These are phyloP conservation scores for Phytophthora multivora DNA, from an alignment of 352 stramenopile species.

Conservation along the genomic window DNA sequence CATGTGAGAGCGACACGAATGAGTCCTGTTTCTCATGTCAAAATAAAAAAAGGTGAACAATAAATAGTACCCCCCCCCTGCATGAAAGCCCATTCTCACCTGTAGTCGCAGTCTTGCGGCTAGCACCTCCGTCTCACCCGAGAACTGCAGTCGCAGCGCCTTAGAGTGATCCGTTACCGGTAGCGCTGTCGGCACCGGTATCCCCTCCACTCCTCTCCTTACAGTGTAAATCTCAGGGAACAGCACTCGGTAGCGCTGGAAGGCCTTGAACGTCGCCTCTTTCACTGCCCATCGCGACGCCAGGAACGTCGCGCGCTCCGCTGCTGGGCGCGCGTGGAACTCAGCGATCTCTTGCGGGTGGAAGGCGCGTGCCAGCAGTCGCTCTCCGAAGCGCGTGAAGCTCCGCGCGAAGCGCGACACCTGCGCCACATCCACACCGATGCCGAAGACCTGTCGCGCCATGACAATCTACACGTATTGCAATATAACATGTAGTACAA, in stretches of 20 bases:
- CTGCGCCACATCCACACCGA: constrained; percentile 77
- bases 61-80: background rate
- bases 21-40: constrained; percentile 49
- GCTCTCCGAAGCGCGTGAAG: constrained; percentile 62
- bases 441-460: constrained; percentile 51
- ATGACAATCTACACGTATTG: background rate
- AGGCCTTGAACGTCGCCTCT: constrained; percentile 85
- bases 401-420: constrained; percentile 59
- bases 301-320: constrained; percentile 57
- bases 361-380: constrained; percentile 64
- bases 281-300: constrained; percentile 86
- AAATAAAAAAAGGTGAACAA: constrained; percentile 2
- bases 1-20: constrained; percentile 80
- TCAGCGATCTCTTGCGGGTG: constrained; percentile 71
- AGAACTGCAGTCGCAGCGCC: constrained; percentile 59
- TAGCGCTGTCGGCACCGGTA: constrained; percentile 30
- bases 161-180: constrained; percentile 37
- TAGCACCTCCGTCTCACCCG: constrained; percentile 56
- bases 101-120: constrained; percentile 55
- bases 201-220: constrained; percentile 1
- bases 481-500: too few species aligned
- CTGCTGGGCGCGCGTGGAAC: constrained; percentile 47
- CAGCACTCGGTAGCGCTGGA: constrained; percentile 74
- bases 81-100: constrained; percentile 27
- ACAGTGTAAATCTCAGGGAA: constrained; percentile 74